Evolutionary conservation across 2,329 filamentous ascomycete species (phyloP).

Genomic region (Fusarium sp.): DNA sequence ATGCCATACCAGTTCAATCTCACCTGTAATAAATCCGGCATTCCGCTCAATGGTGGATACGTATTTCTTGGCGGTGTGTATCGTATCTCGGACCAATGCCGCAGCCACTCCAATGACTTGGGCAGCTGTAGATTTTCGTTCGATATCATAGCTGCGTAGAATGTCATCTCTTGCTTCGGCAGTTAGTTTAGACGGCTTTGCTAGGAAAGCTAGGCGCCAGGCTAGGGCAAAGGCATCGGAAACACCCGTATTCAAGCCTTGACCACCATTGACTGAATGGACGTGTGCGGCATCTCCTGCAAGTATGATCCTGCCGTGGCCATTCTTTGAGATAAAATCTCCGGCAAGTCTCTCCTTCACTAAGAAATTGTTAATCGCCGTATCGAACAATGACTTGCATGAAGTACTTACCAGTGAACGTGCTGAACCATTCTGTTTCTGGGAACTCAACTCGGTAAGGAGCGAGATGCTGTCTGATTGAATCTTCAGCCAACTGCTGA

Average conservation of each 20-base stretch:
- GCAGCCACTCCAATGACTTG: slow-evolving; percentile 63
- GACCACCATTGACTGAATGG: slow-evolving; percentile 68
- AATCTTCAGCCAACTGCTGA: slow-evolving; percentile 56
- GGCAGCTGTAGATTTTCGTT: slow-evolving; percentile 59
- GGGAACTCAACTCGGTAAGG: slow-evolving; percentile 60
- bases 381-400: rapidly evolving
- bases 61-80: slow-evolving; percentile 60
- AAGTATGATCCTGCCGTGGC: slow-evolving; percentile 62
- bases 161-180: slow-evolving; percentile 40
- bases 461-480: slow-evolving; percentile 60
- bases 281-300: slow-evolving; percentile 71
- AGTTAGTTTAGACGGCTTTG: slow-evolving; percentile 43
- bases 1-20: not conserved
- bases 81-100: slow-evolving; percentile 60
- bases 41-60: slow-evolving; percentile 63
- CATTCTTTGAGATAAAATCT: slow-evolving; percentile 56
- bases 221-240: slow-evolving; percentile 67
- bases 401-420: slow-evolving; percentile 57
- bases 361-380: slow-evolving; percentile 15
- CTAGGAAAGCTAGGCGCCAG: slow-evolving; percentile 62
- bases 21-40: slow-evolving; percentile 63
- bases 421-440: slow-evolving; percentile 64
- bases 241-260: slow-evolving; percentile 71
- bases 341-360: slow-evolving; percentile 59
- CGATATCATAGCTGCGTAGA: slow-evolving; percentile 60